Evolutionary conservation across 2,329 filamentous ascomycete genomes (phyloP), one percentile per base, ranked within the genome.

Genomic region (Hypomyces perniciosus): DNA sequence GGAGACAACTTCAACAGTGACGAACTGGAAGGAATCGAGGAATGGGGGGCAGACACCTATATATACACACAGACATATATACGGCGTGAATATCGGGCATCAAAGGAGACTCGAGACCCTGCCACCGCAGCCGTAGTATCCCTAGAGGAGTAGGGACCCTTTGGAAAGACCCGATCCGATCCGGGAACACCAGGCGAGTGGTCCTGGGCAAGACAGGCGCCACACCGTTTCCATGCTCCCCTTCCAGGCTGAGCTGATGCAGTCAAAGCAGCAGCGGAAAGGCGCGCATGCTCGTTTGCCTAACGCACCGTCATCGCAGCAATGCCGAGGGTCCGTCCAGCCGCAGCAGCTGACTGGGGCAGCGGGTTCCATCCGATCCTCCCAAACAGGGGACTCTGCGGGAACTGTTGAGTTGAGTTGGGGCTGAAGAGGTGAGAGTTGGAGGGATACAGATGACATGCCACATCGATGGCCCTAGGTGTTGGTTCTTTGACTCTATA

Each of bases 61-160:
- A 43, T n/a, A n/a, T 48, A 20, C 20, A 20, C 20, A 20, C 20
- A 20, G 20, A 20, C 48, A 52, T 52, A 52, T 52, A 52, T 39
- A 28, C 13, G 27, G 13, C 5, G 4, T 8, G 13, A 42, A 20
- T 10, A 27, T 26, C 39, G 10, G 27, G 6, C 13, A 6, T 12
- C 10, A 38, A 9, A n/a, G 35, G 6, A 38, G 35, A 20, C 10
- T 38, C 35, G 20, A 38, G 12, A 38, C 20, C 20, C 12, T 38
- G 20, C 20, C 20, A 20, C 20, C 20, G 20, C 20, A 20, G 20
- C 20, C 20, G 20, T 20, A 20, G 3, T 20, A 20, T 20, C 20
- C 20, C 20, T 20, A 20, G 20, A 20, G 20, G 20, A 20, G 20
- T 20, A 20, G 20, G 20, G 20, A 20, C 20, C 20, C 20, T 20